Evolutionary conservation across 768 basidiomycete genomes (phyloP), one percentile per base, ranked within the genome.

Genomic region (Mycena haematopus): DNA sequence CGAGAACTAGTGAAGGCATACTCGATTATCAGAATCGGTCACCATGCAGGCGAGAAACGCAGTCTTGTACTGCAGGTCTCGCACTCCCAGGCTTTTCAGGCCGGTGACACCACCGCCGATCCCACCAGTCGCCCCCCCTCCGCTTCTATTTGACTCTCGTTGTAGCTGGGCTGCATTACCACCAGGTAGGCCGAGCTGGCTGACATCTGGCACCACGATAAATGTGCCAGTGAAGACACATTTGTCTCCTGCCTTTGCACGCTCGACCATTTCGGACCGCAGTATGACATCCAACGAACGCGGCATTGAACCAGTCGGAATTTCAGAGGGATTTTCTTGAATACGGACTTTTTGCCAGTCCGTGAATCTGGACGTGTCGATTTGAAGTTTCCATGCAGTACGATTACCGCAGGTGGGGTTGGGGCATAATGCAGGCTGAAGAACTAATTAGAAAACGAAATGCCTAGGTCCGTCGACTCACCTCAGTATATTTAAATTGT

Each of bases 261-360:
- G 88, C 75, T 99, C 97, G 38, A 99, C 97, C 68, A 99, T 86
- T 71, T 99, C 97, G 4, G 90, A 89, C 29, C 97, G 90, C 8
- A 99, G 86, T 66, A 99, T 93, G 45, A 99, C 96, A 73, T 99
- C 96, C 60, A 99, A 79, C 27, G 95, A 96, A 33, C 96, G 89
- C 29, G 97, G 97, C 97, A 99, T 99, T 3, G 91, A 93, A 1
- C 97, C 97, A 0, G 96, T 99, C 1, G 97, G 97, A 60, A 99
- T 99, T 77, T 99, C 97, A 27, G 96, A 97, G 11, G 96, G 90
- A 70, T 98, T 99, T 79, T 99, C 97, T 72, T 99, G 97, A 47
- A 99, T 98, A 46, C 97, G 89, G 51, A 99, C 95, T 75, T 98
- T 98, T 75, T 99, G 97, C 97, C 97, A 99, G 73, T 99, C 97